A percentile compares a stretch with the other conserved stretches of the same genome.
Evolutionary conservation across 352 stramenopile species (phyloP).

Genomic region (Thraustochytrium striatum): DNA sequence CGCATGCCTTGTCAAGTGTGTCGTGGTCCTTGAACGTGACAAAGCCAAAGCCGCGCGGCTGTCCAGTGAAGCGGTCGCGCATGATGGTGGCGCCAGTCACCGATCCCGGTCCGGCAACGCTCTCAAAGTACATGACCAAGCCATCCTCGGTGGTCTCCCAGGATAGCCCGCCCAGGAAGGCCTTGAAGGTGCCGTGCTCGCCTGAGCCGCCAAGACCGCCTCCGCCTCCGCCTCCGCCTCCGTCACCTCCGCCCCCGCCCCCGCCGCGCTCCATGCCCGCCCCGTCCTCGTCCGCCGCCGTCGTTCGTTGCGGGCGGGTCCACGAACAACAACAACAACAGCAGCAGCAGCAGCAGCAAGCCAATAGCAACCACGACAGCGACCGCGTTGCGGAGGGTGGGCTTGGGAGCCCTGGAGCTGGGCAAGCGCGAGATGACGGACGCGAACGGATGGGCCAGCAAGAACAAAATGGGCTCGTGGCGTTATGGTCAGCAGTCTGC

Average conservation of each 20-base stretch:
- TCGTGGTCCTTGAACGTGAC: conserved; percentile 76
- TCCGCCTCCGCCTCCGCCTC: neutral
- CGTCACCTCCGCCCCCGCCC: neutral
- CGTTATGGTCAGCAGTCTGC: too few species aligned
- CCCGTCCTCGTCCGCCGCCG: too few species aligned
- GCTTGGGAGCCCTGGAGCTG: too few species aligned
- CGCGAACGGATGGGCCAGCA: too few species aligned
- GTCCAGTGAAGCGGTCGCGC: conserved; percentile 85
- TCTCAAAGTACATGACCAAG: conserved; percentile 72
- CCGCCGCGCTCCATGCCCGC: neutral
- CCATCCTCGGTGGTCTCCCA: conserved; percentile 87
- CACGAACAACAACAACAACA: too few species aligned
- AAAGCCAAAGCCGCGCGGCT: conserved; percentile 84
- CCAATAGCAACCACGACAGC: too few species aligned
- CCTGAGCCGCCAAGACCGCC: neutral
- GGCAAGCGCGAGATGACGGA: too few species aligned
- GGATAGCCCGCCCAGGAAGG: conserved; percentile 81
- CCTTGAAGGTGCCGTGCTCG: conserved; percentile 66
- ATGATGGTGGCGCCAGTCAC: conserved; percentile 80
- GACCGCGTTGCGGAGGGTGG: too few species aligned
- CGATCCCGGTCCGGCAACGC: conserved; percentile 68
- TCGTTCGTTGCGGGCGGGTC: too few species aligned
- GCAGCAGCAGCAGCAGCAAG: too few species aligned
- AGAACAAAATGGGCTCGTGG: too few species aligned
- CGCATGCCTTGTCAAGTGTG: conserved; percentile 66